These are phyloP conservation scores for Fusarium marasasianum DNA, from an alignment of 2,329 filamentous ascomycete species.

Conservation along the genomic window DNA sequence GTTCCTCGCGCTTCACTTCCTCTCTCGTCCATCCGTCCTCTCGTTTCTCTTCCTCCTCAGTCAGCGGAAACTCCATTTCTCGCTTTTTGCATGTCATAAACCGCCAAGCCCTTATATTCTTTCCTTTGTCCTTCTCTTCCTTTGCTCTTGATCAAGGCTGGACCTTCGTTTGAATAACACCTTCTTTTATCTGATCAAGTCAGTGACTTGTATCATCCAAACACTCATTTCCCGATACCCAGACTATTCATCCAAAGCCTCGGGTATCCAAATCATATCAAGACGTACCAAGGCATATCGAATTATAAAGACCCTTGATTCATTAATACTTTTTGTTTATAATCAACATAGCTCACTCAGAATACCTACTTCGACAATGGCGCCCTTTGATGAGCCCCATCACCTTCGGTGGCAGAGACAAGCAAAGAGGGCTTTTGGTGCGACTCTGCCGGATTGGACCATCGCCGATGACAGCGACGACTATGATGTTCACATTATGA, in stretches of 20 bases:
- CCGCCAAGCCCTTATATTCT: constrained; percentile 25
- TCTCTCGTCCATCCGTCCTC: constrained; percentile 22
- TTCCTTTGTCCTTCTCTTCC: constrained; percentile 28
- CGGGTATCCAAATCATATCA: constrained; percentile 7
- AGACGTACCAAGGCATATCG: background rate
- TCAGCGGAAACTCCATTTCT: constrained; percentile 12
- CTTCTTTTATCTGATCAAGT: constrained; percentile 35
- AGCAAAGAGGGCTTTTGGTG: constrained; percentile 25
- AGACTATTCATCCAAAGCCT: constrained; percentile 5
- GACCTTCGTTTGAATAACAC: constrained; percentile 33
- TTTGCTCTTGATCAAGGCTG: constrained; percentile 38
- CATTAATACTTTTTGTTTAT: constrained; percentile 7
- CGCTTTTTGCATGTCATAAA: constrained; percentile 21
- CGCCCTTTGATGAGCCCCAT: constrained; percentile 12
- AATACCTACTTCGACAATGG: constrained; percentile 21
- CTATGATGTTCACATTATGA: constrained; percentile 32
- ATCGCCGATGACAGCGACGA: constrained; percentile 40
- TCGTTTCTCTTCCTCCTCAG: constrained; percentile 21
- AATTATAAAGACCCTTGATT: background rate
- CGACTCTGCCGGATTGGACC: constrained; percentile 41
- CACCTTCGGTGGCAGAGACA: constrained; percentile 33
- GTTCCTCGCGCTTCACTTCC: constrained; percentile 12
- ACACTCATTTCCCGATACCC: constrained; percentile 26
- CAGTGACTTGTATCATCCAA: constrained; percentile 34
- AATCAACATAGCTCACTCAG: background rate